A percentile compares a stretch with the other conserved stretches of the same genome.
Conservation (phyloP, 768 basidiomycete genomes). For the Termitomyces sp. region DNA sequence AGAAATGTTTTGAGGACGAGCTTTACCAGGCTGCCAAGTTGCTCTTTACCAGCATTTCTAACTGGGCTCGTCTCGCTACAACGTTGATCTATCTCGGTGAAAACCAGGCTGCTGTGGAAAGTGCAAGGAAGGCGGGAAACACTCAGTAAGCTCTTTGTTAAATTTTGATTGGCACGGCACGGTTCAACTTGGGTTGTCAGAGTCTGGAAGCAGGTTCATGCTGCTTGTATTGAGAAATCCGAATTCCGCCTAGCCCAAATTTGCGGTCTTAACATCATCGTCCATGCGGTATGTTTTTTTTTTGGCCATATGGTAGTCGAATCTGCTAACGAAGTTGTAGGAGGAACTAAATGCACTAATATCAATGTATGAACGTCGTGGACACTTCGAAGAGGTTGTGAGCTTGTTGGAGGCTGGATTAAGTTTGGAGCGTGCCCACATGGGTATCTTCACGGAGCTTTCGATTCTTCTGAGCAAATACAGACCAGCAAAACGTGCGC, state of each 20-base stretch:
- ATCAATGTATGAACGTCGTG: slow-evolving; percentile 84
- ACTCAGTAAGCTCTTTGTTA: slow-evolving; percentile 70
- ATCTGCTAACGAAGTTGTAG: slow-evolving; percentile 31
- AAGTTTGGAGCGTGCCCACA: slow-evolving; percentile 95
- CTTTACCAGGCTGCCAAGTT: slow-evolving; percentile 96
- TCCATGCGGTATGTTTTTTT: slow-evolving; percentile 65
- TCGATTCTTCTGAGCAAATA: slow-evolving; percentile 94
- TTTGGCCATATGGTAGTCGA: not conserved
- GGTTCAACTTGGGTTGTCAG: slow-evolving; percentile 34
- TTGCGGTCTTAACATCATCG: slow-evolving; percentile 96
- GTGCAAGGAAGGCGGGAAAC: slow-evolving; percentile 98
- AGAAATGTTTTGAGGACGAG: slow-evolving; percentile 99
- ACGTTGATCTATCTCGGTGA: slow-evolving; percentile 98
- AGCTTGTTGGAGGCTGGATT: slow-evolving; percentile 90
- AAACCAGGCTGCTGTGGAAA: slow-evolving; percentile 97
- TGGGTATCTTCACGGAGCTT: slow-evolving; percentile 98
- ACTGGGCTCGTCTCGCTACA: slow-evolving; percentile 97
- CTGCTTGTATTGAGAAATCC: slow-evolving; percentile 95
- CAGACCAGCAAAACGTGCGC: slow-evolving; percentile 83
- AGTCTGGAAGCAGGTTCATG: slow-evolving; percentile 99
- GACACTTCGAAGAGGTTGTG: slow-evolving; percentile 94
- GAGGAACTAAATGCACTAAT: slow-evolving; percentile 78
- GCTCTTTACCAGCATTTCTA: slow-evolving; percentile 94
- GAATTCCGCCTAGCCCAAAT: slow-evolving; percentile 99
- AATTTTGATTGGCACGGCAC: not conserved